Evolutionary conservation across 2,329 filamentous ascomycete species (phyloP).

Genomic region (Penicillium psychrosexuale): DNA sequence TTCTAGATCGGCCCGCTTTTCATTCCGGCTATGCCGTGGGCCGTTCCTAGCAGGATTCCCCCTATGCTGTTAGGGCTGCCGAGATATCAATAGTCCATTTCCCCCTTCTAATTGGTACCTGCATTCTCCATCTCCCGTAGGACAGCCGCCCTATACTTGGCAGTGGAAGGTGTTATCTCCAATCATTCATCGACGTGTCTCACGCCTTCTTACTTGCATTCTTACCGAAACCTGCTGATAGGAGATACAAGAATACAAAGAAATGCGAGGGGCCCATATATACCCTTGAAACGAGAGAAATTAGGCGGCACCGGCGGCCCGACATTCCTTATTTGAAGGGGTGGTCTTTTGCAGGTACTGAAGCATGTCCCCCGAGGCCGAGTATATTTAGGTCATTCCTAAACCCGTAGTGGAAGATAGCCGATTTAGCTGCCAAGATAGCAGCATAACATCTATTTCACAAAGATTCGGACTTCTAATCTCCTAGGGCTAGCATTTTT

Average conservation of each 20-base stretch:
- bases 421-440: background rate
- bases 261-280: background rate
- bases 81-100: background rate
- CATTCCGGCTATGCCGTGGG: conserved; percentile 16
- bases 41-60: conserved; percentile 17
- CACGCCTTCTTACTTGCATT: background rate
- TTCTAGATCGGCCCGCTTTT: conserved; percentile 21
- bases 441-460: background rate
- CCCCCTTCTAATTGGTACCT: background rate
- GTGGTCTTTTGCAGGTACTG: background rate
- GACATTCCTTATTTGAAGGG: background rate
- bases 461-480: background rate
- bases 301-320: background rate
- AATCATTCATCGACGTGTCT: conserved; percentile 1
- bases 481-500: background rate
- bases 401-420: background rate
- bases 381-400: background rate
- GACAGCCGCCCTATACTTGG: conserved; percentile 1
- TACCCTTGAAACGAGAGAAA: background rate
- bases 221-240: background rate
- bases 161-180: background rate
- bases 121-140: background rate
- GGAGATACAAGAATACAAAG: background rate
- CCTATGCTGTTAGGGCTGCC: conserved; percentile 9
- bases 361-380: background rate